Base-by-base conservation (phyloP, 164 flowering plant species). In the Chloranthus sessilifolius region DNA sequence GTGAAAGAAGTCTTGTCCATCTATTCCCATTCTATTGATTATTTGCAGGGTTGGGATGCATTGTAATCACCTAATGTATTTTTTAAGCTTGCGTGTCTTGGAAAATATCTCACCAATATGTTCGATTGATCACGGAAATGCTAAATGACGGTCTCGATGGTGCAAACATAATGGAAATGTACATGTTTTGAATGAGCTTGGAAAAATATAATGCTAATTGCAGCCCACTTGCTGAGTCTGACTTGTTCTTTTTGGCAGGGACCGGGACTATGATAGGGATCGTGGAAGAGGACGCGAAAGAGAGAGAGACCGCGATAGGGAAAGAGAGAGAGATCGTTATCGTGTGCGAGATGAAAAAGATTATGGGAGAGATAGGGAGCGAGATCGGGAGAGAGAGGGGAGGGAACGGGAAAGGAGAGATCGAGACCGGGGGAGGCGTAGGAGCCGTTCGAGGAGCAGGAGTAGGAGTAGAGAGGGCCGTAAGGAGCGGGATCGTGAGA, bases 341-440 rank as follows among this genome's bases (percentile, higher is more conserved):
- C 83, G 78, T 19, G 42, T 77, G n/a, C 72, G 92, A 50, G 89
- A 83, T 2, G 91, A 84, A 7, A 81, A 66, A 61, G 92, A 82
- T 7, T 74, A 81, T 77, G 86, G 81, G 2, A 71, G 88, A 29
- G 90, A 74, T 1, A 62, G 79, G 50, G 81, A 72, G 58, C 36
- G 37, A n/a, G 64, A 53, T 2, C 38, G 64, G 43, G 65, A 61
- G 6, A 43, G 55, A 20, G 71, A 58, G 7, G 52, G 61, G 16
- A 62, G 85, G 52, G 84, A 73, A 8, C 59, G 80, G 35, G 94
- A 88, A n/a, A 76, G 91, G 54, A 73, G 91, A 57, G 95, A 81
- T 21, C 82, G 82, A 59, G 88, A 82, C 14, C 75, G 85, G n/a
- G 85, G 77, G 23, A 76, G 95, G 69, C 77, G 79, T 19, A 70